Base-by-base conservation (phyloP, 2,329 filamentous ascomycete species). In the Camillea tinctor region DNA sequence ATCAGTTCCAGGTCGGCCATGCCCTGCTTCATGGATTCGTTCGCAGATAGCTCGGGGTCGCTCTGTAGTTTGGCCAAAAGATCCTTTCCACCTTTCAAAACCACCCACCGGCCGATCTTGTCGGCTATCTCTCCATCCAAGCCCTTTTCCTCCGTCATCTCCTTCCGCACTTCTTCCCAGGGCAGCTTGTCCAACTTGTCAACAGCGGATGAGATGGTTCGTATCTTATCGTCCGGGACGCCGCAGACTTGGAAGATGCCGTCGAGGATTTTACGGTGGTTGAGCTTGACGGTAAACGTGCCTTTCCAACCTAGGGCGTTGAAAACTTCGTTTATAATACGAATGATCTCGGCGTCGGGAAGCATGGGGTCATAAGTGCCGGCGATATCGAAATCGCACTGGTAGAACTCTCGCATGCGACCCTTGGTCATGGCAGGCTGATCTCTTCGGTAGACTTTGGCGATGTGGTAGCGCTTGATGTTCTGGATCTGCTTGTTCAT, bases 351-450 rank as follows among this genome's bases (percentile, higher is more conserved):
- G 4, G 89, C 88, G 70, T 92, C 90, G 52, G 89, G 87, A 26
- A 92, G 79, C 89, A 92, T 92, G 21, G 87, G 76, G 69, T 92
- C 89, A 74, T 88, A 91, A 30, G 77, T 77, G 52, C 90, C 89
- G 1, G 89, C 89, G 74, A 92, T 89, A 73, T 92, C 90, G 69
- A 92, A 90, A 76, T 92, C 89, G 75, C 89, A 92, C 74, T 92
- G 89, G 75, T 91, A 92, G 75, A 92, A 92, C 72, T 93, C 89
- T 64, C 89, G 82, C 88, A 92, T 91, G 51, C 88, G 84, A 19
- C 89, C 89, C 74, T 92, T 91, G 60, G 85, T 88, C 79, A 92
- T 88, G 56, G 88, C 88, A 22, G 90, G 90, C 75, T 93, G 89
- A 74, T 93, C 90, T 74, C 90, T 80, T 63, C 90, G 82, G 77